Percentiles rank a stretch among this genome's conserved stretches.
Conservation (phyloP, 73 alveolate genomes). For the Blepharisma japonicum region DNA sequence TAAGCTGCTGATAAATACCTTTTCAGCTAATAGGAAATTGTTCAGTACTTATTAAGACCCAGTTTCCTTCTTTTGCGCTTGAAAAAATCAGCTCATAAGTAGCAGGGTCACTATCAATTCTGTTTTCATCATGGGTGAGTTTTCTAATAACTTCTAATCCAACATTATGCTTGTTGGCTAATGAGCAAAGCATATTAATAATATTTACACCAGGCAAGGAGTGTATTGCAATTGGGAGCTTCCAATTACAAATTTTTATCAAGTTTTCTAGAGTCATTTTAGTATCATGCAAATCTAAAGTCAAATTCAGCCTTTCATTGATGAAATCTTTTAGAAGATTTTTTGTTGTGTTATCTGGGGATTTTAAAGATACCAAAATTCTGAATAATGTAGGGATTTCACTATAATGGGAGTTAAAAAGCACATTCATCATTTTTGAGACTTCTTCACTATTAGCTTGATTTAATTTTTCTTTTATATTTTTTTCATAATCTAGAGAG, state of each 20-base stretch:
- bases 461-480: no score
- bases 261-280: conserved; percentile 40
- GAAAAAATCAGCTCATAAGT: conserved; percentile 52
- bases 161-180: conserved; percentile 57
- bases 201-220: conserved; percentile 41
- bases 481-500: no score
- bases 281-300: conserved; percentile 49
- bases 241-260: conserved; percentile 52
- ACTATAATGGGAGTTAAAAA: no score
- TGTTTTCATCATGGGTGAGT: conserved; percentile 53
- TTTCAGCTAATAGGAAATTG: conserved; percentile 69
- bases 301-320: conserved; percentile 39
- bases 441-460: no score
- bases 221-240: conserved; percentile 46
- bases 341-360: no score
- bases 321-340: conserved; percentile 36
- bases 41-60: conserved; percentile 70
- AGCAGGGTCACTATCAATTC: conserved; percentile 37
- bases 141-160: conserved; percentile 62
- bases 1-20: conserved; percentile 41
- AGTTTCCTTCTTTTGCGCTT: conserved; percentile 79
- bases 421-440: no score
- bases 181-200: conserved; percentile 53
- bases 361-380: no score
- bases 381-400: no score